Percentiles rank a stretch among this genome's conserved stretches.
Conservation (phyloP, 83 land plant species). For the Diphasiastrum complanatum region DNA sequence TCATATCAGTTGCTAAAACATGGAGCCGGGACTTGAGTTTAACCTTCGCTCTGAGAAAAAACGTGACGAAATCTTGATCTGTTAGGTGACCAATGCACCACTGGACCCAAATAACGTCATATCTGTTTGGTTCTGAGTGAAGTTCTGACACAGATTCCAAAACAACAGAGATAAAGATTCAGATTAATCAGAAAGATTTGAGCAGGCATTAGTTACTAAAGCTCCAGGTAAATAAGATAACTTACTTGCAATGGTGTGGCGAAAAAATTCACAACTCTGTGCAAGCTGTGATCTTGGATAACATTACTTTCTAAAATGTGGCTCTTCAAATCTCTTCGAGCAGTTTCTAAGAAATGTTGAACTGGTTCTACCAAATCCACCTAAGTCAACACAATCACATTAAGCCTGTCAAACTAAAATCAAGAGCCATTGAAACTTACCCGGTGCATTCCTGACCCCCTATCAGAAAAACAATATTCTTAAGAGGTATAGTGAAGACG, state of each 20-base stretch:
- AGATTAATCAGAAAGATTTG: background rate
- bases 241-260: constrained; percentile 73
- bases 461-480: background rate
- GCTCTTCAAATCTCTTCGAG: constrained; percentile 42
- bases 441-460: background rate
- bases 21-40: background rate
- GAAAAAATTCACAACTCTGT: constrained; percentile 60
- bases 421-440: background rate
- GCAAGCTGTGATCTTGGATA: no score
- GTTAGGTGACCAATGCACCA: constrained; percentile 99
- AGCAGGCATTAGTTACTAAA: constrained; percentile 8
- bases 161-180: background rate
- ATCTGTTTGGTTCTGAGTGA: constrained; percentile 71
- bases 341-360: constrained; percentile 70
- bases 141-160: constrained; percentile 52
- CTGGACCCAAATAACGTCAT: constrained; percentile 98
- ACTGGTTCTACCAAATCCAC: constrained; percentile 94
- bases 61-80: constrained; percentile 84
- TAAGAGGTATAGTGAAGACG: background rate
- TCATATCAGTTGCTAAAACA: background rate
- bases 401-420: constrained; percentile 1
- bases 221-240: constrained; percentile 3
- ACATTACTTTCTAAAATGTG: constrained; percentile 21
- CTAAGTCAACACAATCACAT: constrained; percentile 22
- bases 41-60: constrained; percentile 93